phyloP scores from a whole-genome alignment of 2,329 filamentous ascomycete genomes.

The Madurella fahalii region DNA sequence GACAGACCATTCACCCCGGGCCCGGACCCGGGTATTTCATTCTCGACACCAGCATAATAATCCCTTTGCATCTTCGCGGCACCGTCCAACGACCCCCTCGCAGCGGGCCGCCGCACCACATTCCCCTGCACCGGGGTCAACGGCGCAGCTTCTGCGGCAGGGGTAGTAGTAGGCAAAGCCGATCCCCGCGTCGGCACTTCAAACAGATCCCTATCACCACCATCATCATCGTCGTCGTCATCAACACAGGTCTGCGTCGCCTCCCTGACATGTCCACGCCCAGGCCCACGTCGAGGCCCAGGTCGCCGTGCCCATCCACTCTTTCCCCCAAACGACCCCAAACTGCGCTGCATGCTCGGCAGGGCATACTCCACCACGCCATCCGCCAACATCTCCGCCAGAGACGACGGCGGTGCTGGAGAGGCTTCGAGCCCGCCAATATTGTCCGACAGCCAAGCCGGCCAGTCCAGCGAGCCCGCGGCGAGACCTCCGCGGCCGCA shows the following conservation, averaged over 20 bases:
- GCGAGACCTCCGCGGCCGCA: too few relatives aligned
- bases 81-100: neutral
- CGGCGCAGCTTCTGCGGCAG: neutral
- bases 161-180: constrained; percentile 15
- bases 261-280: constrained; percentile 37
- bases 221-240: constrained; percentile 27
- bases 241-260: constrained; percentile 32
- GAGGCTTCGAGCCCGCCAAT: too few relatives aligned
- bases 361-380: constrained; percentile 26
- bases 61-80: too few relatives aligned
- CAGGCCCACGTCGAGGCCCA: too few relatives aligned
- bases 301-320: too few relatives aligned
- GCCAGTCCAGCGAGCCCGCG: too few relatives aligned
- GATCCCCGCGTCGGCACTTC: constrained; percentile 18
- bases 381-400: constrained; percentile 14
- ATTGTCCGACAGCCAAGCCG: too few relatives aligned
- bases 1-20: neutral
- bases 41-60: too few relatives aligned
- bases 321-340: too few relatives aligned
- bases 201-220: constrained; percentile 1
- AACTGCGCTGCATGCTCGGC: constrained; percentile 24
- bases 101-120: constrained; percentile 17
- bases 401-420: too few relatives aligned
- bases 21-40: too few relatives aligned
- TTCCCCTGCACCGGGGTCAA: constrained; percentile 24